Conservation (phyloP, 768 basidiomycete genomes). For the Trametes gibbosa region DNA sequence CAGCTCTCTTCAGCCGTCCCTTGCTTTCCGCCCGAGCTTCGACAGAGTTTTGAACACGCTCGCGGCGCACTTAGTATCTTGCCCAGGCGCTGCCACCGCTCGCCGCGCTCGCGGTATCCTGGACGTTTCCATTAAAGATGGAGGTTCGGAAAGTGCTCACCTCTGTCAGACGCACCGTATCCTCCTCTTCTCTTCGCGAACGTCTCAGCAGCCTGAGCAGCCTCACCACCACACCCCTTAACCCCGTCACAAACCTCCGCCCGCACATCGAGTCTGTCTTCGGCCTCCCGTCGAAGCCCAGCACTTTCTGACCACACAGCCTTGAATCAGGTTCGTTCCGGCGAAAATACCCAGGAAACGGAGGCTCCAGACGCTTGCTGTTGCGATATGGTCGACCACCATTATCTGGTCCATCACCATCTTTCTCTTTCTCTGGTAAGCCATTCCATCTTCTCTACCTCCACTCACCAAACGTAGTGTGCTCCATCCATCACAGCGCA, state of each 20-base stretch:
- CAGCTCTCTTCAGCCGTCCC: too few species aligned
- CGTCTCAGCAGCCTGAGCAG: constrained; percentile 48
- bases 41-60: too few species aligned
- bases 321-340: constrained; percentile 68
- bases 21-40: too few species aligned
- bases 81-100: too few species aligned
- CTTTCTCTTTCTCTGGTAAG: constrained; percentile 84
- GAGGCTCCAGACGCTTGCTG: constrained; percentile 84
- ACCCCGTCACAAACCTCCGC: constrained; percentile 63
- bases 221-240: constrained; percentile 54
- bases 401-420: constrained; percentile 62
- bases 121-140: constrained; percentile 22
- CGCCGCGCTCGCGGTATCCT: neutral
- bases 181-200: constrained; percentile 60
- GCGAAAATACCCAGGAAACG: constrained; percentile 82
- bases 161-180: constrained; percentile 49
- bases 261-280: constrained; percentile 68
- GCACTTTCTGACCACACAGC: neutral
- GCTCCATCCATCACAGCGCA: constrained; percentile 51
- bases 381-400: constrained; percentile 84
- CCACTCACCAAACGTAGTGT: neutral
- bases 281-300: neutral
- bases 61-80: too few species aligned
- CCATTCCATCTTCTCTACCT: constrained; percentile 12
- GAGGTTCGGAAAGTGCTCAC: constrained; percentile 32